Base-by-base conservation (phyloP, 2,329 filamentous ascomycete genomes). In the Hypoxylon sp. region DNA sequence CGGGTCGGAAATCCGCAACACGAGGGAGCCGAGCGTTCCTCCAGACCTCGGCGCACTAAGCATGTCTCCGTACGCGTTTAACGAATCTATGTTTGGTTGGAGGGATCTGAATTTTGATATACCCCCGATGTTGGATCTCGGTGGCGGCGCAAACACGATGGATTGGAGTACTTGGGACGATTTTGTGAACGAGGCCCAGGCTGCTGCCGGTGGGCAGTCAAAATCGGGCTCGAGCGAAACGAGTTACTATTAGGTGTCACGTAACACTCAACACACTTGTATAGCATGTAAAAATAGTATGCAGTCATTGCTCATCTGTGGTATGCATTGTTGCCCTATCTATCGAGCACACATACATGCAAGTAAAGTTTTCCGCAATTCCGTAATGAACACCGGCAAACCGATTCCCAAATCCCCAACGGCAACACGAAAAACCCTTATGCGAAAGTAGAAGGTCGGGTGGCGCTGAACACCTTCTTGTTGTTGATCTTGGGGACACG, bases 381-480 rank as follows among this genome's bases (percentile, higher is more conserved):
- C 85, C 84, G 80, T 85, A 85, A 81, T 86, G 81, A 88, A 88
- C 86, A 88, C 86, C 86, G 80, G 83, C 82, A 84, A 82, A 86
- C 81, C 83, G 82, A 76, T 77, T 85, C 81, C 82, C 84, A 82
- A 84, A 82, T 80, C 82, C 78, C 81, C 80, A 10, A 78, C 80
- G 79, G 75, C 78, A 81, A 85, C 81, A 82, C 82, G 80, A 82
- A 84, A 84, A 83, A 82, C 72, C 58, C 72, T 89, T 94, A 98
- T 89, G 94, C 96, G 89, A 98, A 98, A 84, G 96, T 99, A 81
- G 93, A 93, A 80, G 96, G 96, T 86, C 96, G 92, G 86, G 90
- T 93, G 81, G 93, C 90, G 82, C 92, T 89, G 88, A 97, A 99
- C 83, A 98, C 82, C 90, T 97, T 97, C 89, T 92, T 92, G 88